Base-by-base conservation (phyloP, 371 early-diverging fungal genomes). In the Apophysomyces variabilis region DNA sequence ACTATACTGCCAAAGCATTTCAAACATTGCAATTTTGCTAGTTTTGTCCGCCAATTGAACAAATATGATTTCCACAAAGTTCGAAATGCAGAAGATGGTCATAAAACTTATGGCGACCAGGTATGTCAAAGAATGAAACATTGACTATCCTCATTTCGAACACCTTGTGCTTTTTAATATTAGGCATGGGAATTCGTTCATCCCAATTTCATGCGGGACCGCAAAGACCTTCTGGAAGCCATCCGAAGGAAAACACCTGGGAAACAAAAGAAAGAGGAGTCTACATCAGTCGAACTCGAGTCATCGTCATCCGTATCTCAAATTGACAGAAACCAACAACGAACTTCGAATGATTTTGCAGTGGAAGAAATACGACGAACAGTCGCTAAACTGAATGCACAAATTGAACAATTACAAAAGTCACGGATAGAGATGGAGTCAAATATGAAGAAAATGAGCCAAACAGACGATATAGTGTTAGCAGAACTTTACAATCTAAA, bases 61-160 rank as follows among this genome's bases (percentile, higher is more conserved):
- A 98, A 94, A 79, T 98, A 98, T 67, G 98, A 92, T 66, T 97
- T 98, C 75, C 94, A 95, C 81, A 96, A 95, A 80, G 85, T 94
- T 38, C 68, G 87, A 43, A 82, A 77, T 41, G 75, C 77, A 2
- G 89, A 89, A 16, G 88, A 89, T 46, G 74, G 77, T 7, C 80
- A 71, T 5, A 77, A 75, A 64, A 71, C 79, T 3, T 86, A 90
- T 66, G 90, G 90, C 5, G 90, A 90, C 45, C 87, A 87, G 75
- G 89, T 87, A 73, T 58, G 44, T 47, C 16, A 21, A 14, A 50
- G 4, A 5, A 16, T 13, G 16, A 45, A 18, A 16, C 32, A 9
- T 32, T 36, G 18, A n/a, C 38, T 7, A 7, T 16, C 11, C 32
- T 26, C 32, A 26, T 26, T 26, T 26, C 32, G 5, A 41, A 62